Conservation (phyloP, 352 stramenopile species). For the Lagenidium giganteum region DNA sequence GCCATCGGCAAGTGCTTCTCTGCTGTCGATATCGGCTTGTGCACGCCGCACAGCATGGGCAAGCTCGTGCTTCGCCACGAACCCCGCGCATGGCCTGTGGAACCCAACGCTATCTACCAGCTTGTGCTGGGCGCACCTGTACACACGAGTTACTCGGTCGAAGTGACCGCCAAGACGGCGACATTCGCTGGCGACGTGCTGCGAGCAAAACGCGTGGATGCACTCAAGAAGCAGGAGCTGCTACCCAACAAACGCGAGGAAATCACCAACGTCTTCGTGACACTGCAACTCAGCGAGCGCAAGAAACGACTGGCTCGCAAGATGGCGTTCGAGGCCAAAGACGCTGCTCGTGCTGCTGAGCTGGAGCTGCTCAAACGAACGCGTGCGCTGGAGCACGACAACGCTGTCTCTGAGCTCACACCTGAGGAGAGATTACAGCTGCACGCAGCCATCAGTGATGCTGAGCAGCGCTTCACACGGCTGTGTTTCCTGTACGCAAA, state of each 20-base stretch:
- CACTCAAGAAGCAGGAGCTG: slow-evolving; percentile 64
- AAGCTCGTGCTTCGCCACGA: slow-evolving; percentile 65
- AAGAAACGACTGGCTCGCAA: slow-evolving; percentile 50
- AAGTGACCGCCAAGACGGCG: slow-evolving; percentile 41
- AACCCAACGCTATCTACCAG: slow-evolving; percentile 50
- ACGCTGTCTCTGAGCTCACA: slow-evolving; percentile 22
- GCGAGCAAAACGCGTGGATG: slow-evolving; percentile 38
- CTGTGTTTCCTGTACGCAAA: slow-evolving; percentile 66
- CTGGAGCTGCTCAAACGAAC: slow-evolving; percentile 43
- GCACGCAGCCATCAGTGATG: slow-evolving; percentile 26
- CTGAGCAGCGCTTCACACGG: slow-evolving; percentile 46
- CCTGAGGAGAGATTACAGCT: slow-evolving; percentile 37
- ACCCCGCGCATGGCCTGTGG: slow-evolving; percentile 42
- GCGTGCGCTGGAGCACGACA: slow-evolving; percentile 46
- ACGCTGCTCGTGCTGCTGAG: slow-evolving; percentile 34
- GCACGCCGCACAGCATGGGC: slow-evolving; percentile 57
- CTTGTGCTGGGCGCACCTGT: slow-evolving; percentile 70
- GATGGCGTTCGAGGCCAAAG: slow-evolving; percentile 45
- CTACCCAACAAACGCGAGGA: slow-evolving; percentile 50
- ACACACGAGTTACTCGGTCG: slow-evolving; percentile 59
- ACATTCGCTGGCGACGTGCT: slow-evolving; percentile 43
- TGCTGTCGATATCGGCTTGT: slow-evolving; percentile 48
- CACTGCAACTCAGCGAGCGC: slow-evolving; percentile 59
- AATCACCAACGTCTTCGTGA: slow-evolving; percentile 63
- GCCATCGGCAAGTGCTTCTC: slow-evolving; percentile 52